Evolutionary conservation across 116 monocot species (phyloP), one percentile per base, ranked within the genome.

Genomic region (Dioscorea cayenensis): DNA sequence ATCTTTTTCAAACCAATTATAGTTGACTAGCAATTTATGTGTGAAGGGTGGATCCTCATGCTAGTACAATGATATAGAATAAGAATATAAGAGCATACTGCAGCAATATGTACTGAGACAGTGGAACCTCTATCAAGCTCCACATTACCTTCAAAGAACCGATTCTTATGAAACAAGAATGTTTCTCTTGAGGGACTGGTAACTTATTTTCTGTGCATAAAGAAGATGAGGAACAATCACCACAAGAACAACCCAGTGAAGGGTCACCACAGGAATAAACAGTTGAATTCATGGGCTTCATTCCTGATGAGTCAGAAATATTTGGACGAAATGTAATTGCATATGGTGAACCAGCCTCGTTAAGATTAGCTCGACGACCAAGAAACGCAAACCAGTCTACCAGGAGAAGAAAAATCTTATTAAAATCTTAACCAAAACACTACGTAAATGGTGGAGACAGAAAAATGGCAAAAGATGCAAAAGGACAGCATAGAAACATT

Each of bases 221-320:
- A 79, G 83, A 73, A 81, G 90, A 82, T 59, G 89, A 89, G 66
- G 91, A 88, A 35, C 99, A 99, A 81, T 99, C 99, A 71, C 99
- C 99, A 78, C 99, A 99, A 49, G 99, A 99, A 69, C 99, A 99
- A 0, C 99, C 94, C 63, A 99, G 72, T 58, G 84, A 86, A 37
- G 91, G 73, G 71, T 99, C 91, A 28, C 87, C 94, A 83, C 99
- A 99, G 63, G 94, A 85, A 90, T 87, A 88, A 65, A 79, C 73
- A 20, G 88, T 87, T 17, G 75, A 64, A 78, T 91, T 89, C 74
- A 99, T 80, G 51, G 99, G 87, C 76, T 87, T 94, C 72, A 89
- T 79, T 18, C 68, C 79, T 68, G 87, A 83, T 73, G 80, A 70
- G 22, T 80, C 74, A 62, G 72, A 60, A 67, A 82, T 77, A 82